Percentiles rank a stretch among this genome's conserved stretches.
phyloP scores from a whole-genome alignment of 1,284 basidiomycete genomes.

The Trametes sp. region DNA sequence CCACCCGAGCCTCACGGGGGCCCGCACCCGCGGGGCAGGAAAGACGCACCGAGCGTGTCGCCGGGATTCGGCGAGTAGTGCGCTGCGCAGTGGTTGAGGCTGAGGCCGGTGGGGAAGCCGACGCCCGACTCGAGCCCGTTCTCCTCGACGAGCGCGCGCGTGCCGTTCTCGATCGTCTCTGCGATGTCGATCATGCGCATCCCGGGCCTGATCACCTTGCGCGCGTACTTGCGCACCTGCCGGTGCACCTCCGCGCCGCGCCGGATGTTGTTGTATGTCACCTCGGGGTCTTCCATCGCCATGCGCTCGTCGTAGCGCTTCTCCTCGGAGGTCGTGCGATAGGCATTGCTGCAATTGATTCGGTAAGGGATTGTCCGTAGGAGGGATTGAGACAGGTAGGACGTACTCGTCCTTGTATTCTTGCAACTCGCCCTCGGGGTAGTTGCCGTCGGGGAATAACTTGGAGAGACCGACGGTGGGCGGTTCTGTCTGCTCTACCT shows the following conservation, averaged over 20 bases:
- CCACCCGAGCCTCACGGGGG: neutral
- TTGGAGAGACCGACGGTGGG: slow-evolving; percentile 92
- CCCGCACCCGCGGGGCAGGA: slow-evolving; percentile 1
- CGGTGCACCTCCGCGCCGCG: slow-evolving; percentile 96
- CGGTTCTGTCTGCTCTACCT: slow-evolving; percentile 86
- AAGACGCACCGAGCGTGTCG: slow-evolving; percentile 78
- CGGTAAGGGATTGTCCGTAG: slow-evolving; percentile 9
- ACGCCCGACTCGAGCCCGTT: slow-evolving; percentile 87
- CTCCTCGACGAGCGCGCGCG: slow-evolving; percentile 91
- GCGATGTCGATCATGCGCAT: slow-evolving; percentile 97
- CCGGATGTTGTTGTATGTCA: slow-evolving; percentile 90
- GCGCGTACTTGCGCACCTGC: slow-evolving; percentile 87
- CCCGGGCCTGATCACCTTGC: slow-evolving; percentile 88
- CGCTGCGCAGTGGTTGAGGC: slow-evolving; percentile 94
- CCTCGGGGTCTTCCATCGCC: slow-evolving; percentile 79
- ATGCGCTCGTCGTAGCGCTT: slow-evolving; percentile 85
- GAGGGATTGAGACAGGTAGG: slow-evolving; percentile 15
- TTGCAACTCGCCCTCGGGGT: slow-evolving; percentile 92
- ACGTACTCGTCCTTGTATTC: slow-evolving; percentile 91
- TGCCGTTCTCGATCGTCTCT: slow-evolving; percentile 92
- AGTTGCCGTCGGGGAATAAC: slow-evolving; percentile 87
- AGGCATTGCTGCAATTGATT: slow-evolving; percentile 69
- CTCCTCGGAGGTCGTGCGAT: slow-evolving; percentile 91
- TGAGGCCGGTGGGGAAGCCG: slow-evolving; percentile 97
- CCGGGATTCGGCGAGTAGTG: slow-evolving; percentile 98